Conservation (phyloP, 768 basidiomycete genomes). For the Amanita rimosa region DNA sequence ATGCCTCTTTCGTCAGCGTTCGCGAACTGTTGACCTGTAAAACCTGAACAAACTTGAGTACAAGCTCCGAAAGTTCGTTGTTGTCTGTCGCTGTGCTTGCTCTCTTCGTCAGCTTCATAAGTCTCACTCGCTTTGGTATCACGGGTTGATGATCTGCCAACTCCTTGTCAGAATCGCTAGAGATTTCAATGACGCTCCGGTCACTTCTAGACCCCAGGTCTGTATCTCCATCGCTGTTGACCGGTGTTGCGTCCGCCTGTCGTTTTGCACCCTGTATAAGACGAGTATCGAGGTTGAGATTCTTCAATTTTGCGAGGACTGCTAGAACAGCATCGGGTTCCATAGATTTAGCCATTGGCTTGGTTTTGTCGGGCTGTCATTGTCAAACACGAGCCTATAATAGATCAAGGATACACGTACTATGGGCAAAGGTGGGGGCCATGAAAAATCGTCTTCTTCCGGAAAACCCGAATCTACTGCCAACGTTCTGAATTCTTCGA, state of each 20-base stretch:
- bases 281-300: slow-evolving; percentile 33
- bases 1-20: slow-evolving; percentile 60
- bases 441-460: slow-evolving; percentile 50
- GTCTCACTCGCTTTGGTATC: slow-evolving; percentile 40
- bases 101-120: slow-evolving; percentile 34
- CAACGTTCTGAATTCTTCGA: slow-evolving; percentile 52
- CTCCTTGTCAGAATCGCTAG: slow-evolving; percentile 22
- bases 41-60: slow-evolving; percentile 50
- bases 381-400: background rate
- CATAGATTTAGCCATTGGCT: slow-evolving; percentile 5
- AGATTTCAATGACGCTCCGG: slow-evolving; percentile 32
- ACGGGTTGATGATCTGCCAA: slow-evolving; percentile 19
- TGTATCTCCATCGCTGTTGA: slow-evolving; percentile 2
- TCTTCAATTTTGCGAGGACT: slow-evolving; percentile 47
- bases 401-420: slow-evolving; percentile 13
- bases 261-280: background rate
- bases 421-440: slow-evolving; percentile 48
- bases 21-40: slow-evolving; percentile 57
- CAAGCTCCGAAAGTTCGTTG: slow-evolving; percentile 34
- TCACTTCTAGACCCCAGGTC: background rate
- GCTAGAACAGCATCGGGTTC: slow-evolving; percentile 36
- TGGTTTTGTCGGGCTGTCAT: background rate
- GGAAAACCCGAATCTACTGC: slow-evolving; percentile 48
- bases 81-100: slow-evolving; percentile 43
- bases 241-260: too few species aligned